Percentiles rank a stretch among this genome's conserved stretches.
Conservation (phyloP, 2,329 filamentous ascomycete genomes). For the Gaeumannomyces sp. region DNA sequence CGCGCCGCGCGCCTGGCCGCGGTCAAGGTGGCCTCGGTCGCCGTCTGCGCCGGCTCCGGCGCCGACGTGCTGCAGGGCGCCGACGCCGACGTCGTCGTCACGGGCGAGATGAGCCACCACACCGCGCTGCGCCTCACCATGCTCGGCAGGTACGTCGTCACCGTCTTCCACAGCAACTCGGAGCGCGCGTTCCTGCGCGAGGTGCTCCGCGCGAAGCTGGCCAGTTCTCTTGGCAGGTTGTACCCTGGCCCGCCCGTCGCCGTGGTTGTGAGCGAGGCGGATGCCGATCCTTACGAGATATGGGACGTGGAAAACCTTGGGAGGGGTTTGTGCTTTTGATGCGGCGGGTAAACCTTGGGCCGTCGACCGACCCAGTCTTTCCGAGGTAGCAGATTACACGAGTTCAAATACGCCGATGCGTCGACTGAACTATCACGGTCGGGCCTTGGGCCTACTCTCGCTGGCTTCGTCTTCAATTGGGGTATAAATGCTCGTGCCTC, state of each 20-base stretch:
- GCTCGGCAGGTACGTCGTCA: slow-evolving; percentile 73
- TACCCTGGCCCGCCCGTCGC: slow-evolving; percentile 28
- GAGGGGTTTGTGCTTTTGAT: not conserved
- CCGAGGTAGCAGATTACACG: no score
- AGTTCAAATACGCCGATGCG: no score
- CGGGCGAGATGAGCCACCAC: slow-evolving; percentile 90
- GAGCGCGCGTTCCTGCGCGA: slow-evolving; percentile 76
- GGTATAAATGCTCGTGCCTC: slow-evolving; percentile 10
- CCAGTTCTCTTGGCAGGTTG: not conserved
- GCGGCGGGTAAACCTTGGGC: no score
- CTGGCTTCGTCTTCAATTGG: slow-evolving; percentile 3
- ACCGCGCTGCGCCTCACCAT: slow-evolving; percentile 83
- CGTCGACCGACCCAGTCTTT: no score
- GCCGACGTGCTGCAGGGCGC: slow-evolving; percentile 65
- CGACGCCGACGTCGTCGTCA: slow-evolving; percentile 76
- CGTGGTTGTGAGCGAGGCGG: slow-evolving; percentile 70
- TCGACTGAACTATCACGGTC: not conserved
- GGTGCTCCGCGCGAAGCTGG: slow-evolving; percentile 61
- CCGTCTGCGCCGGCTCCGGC: slow-evolving; percentile 86
- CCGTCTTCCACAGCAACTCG: slow-evolving; percentile 88
- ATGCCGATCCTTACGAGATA: slow-evolving; percentile 85
- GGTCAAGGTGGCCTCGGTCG: slow-evolving; percentile 58
- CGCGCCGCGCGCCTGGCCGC: slow-evolving; percentile 16
- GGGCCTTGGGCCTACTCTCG: not conserved
- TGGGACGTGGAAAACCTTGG: slow-evolving; percentile 38